Base-by-base conservation (phyloP, 306 rosid genomes). In the Benincasa hispida region DNA sequence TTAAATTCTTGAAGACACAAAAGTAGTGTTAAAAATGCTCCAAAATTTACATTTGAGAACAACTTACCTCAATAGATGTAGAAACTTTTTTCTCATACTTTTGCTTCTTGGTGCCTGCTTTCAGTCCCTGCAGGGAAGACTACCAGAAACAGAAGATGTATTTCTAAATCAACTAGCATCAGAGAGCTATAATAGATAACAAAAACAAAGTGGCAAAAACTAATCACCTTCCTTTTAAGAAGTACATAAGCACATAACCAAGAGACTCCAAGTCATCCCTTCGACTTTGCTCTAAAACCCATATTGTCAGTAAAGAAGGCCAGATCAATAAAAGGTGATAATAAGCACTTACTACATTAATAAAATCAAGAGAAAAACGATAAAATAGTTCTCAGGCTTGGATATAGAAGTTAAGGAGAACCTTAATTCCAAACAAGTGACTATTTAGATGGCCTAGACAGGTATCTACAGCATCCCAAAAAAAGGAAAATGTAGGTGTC, bases 41-140 rank as follows among this genome's bases (percentile, higher is more conserved):
- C n/a, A 32, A 45, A 34, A 28, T 57, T 67, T 68, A 39, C 13
- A 39, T 41, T 69, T 76, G 50, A 42, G 73, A 58, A 57, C 57
- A 56, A 72, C 86, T 37, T 77, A 89, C 98, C 91, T 94, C 98
- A 82, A 94, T 90, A 2, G 98, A 87, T 58, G 98, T 94, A 27
- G 95, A 86, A 82, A 90, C 97, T 83, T 91, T 94, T 65, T 94
- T 94, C 78, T 91, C 98, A 14, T 91, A 94, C 81, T 94, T 94
- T 69, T 91, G 97, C 78, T 94, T 94, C 92, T 94, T 91, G 7
- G 91, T 94, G 77, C 97, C 98, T 13, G 97, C 98, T 89, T 90
- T 94, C 77, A 94, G 87, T 74, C 98, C 98, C 85, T 94, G 98
- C 98, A 94, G 48, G 98, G 97, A 87, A 94, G 98, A 79, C 97